Base-by-base conservation (phyloP, 768 basidiomycete species). In the Jaapia argillacea region DNA sequence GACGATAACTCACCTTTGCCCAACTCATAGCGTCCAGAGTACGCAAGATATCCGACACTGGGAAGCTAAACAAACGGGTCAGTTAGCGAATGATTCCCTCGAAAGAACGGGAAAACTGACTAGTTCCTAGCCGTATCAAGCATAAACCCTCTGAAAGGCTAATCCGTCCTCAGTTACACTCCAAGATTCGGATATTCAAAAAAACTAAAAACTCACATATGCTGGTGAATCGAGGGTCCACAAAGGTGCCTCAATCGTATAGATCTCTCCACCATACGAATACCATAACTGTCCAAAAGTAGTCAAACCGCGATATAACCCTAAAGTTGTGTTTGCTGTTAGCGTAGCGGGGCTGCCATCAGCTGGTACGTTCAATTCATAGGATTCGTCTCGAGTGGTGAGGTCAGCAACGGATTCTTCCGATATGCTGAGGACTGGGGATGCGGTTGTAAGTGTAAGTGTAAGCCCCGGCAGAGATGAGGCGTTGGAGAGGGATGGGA, bases 261-360 rank as follows among this genome's bases (percentile, higher is more conserved):
- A 75, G 20, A 55, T 62, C 41, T 45, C 44, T 0, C 47, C 59
- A 3, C 38, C 31, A 31, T 59, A 48, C 18, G 62, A 56, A 47
- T 72, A 79, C 63, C 72, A 75, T 13, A 80, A 49, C 53, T 76
- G 74, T 16, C 60, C 55, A 51, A 80, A 79, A 1, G 77, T 78
- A 3, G 72, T 69, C 40, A 80, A 48, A 0, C 78, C 79, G 21
- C 77, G 60, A 7, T 69, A 63, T 4, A 78, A 53, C 0, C 79
- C 77, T 13, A 79, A 51, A 0, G 71, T 65, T 21, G 69, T 67
- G 38, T 65, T 67, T 6, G 77, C 72, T 0, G 44, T 52, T 10
- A 80, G 50, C 0, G 48, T 59, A 2, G 68, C 75, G 0, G 43
- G 28, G 0, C 52, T 41, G 3, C 66, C 69, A 23, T 68, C 54